A percentile compares a stretch with the other conserved stretches of the same genome.
These are phyloP conservation scores for Effrenium voratum DNA, from an alignment of 73 alveolate species.

Conservation along the genomic window DNA sequence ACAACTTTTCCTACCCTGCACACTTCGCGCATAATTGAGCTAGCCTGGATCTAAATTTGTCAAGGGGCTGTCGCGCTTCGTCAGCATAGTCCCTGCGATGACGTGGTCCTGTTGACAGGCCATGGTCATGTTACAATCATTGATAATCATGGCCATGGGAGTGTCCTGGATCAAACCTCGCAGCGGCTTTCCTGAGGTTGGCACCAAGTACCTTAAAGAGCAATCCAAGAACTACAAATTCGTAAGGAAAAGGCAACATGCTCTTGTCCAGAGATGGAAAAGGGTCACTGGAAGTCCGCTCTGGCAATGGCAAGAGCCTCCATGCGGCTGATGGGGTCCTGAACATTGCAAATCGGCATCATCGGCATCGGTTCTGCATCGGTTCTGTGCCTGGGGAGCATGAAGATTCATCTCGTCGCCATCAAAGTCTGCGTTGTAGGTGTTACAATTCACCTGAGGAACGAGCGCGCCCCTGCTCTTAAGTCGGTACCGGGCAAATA, in stretches of 20 bases:
- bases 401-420: constrained; percentile 99
- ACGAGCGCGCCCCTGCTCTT: not conserved
- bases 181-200: constrained; percentile 99
- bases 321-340: constrained; percentile 96
- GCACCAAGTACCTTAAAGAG: constrained; percentile 96
- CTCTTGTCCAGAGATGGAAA: not conserved
- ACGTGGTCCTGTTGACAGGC: constrained; percentile 97
- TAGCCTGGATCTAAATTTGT: no score
- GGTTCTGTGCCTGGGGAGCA: constrained; percentile 96
- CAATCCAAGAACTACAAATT: constrained; percentile 94
- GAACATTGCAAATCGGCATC: not conserved
- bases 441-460: constrained; percentile 97
- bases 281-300: constrained; percentile 95
- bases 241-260: constrained; percentile 97
- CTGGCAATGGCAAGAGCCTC: constrained; percentile 96
- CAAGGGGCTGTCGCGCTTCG: constrained; percentile 98
- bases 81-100: constrained; percentile 98
- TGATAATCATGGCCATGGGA: not conserved
- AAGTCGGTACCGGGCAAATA: not conserved
- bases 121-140: not conserved
- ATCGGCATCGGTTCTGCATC: not conserved
- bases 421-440: constrained; percentile 99
- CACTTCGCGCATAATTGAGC: not conserved
- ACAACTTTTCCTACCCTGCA: not conserved
- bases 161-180: constrained; percentile 98